phyloP scores from a whole-genome alignment of 164 flowering plant species.

The Vitis vinifera region ASM3070453v1 NC_081814.1:9579001-9579500 shows the following conservation, averaged over 20 bases:
- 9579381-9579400: constrained; percentile 30
- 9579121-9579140: constrained; percentile 40
- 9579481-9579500: constrained; percentile 31
- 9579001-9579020: constrained; percentile 48
- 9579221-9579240: too few relatives aligned
- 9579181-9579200: too few relatives aligned
- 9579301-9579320: constrained; percentile 45
- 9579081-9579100: constrained; percentile 73
- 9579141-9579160: not conserved
- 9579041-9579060: constrained; percentile 65
- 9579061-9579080: constrained; percentile 67
- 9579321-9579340: constrained; percentile 52
- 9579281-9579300: constrained; percentile 46
- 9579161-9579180: too few relatives aligned
- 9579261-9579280: constrained; percentile 66
- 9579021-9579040: constrained; percentile 62
- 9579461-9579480: constrained; percentile 55
- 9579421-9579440: constrained; percentile 53
- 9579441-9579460: constrained; percentile 57
- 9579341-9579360: constrained; percentile 34
- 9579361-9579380: constrained; percentile 40
- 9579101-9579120: constrained; percentile 80
- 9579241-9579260: not conserved
- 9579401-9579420: constrained; percentile 44
- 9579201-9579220: too few relatives aligned